Evolutionary conservation across 2,329 filamentous ascomycete genomes (phyloP).

Genomic region (Fusarium armeniacum): DNA sequence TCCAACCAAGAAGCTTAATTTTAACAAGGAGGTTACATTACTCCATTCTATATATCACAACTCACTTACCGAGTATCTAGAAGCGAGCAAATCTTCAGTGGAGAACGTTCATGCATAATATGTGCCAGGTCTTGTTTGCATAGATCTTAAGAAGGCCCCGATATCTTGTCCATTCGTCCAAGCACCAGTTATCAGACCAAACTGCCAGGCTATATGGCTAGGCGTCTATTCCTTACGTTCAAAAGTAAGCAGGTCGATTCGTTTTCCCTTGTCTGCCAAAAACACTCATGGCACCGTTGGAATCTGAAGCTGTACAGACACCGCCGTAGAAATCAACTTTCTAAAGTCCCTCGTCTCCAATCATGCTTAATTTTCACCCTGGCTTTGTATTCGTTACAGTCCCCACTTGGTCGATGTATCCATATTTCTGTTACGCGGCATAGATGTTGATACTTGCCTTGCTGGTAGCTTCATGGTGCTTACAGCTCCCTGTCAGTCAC

Average conservation of each 20-base stretch:
- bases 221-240: background rate
- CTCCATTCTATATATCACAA: constrained; percentile 27
- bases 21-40: constrained; percentile 16
- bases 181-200: background rate
- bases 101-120: constrained; percentile 9
- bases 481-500: constrained; percentile 3
- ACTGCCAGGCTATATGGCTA: background rate
- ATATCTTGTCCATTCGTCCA: background rate
- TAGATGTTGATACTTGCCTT: constrained; percentile 43
- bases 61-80: constrained; percentile 22
- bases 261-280: background rate
- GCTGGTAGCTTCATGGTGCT: constrained; percentile 6
- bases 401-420: constrained; percentile 21
- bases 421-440: constrained; percentile 31
- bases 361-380: constrained; percentile 36
- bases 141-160: background rate
- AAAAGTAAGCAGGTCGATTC: background rate
- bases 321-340: constrained; percentile 3
- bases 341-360: constrained; percentile 8
- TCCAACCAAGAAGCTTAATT: constrained; percentile 2
- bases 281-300: background rate
- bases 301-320: constrained; percentile 1
- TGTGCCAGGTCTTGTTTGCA: constrained; percentile 18
- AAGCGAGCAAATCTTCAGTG: constrained; percentile 21
- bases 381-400: constrained; percentile 5